phyloP scores from a whole-genome alignment of 148 eudicot genomes.

The Salicornia ramosissima region DNA sequence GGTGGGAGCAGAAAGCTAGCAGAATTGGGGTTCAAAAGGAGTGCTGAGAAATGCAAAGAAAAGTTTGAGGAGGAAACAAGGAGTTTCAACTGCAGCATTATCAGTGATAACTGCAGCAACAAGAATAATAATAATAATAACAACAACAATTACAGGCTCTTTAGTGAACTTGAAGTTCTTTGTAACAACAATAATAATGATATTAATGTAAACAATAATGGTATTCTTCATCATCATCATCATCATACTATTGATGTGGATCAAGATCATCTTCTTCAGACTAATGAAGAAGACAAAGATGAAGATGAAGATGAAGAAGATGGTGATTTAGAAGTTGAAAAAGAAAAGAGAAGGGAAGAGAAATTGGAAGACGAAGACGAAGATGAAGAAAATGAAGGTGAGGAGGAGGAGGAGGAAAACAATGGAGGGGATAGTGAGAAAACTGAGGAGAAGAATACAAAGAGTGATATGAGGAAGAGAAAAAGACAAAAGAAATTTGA shows the following conservation, averaged over 20 bases:
- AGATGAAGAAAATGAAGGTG: constrained; percentile 19
- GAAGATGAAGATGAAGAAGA: background rate
- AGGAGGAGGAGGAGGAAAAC: constrained; percentile 3
- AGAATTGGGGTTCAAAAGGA: constrained; percentile 71
- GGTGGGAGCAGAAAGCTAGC: constrained; percentile 65
- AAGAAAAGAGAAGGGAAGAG: background rate
- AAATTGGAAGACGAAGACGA: background rate
- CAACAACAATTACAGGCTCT: constrained; percentile 50
- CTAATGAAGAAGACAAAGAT: constrained; percentile 3
- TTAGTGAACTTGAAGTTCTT: constrained; percentile 66
- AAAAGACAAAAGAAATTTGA: constrained; percentile 59
- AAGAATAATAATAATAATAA: constrained; percentile 4
- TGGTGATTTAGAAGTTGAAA: background rate
- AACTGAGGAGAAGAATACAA: constrained; percentile 27
- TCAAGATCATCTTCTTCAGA: background rate
- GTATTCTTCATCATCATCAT: constrained; percentile 6
- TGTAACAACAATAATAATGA: constrained; percentile 26
- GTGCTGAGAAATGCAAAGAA: constrained; percentile 70
- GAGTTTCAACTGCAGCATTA: constrained; percentile 36
- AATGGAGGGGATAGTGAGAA: constrained; percentile 24
- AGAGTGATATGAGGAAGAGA: constrained; percentile 28
- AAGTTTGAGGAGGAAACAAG: constrained; percentile 80
- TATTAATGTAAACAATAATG: constrained; percentile 15
- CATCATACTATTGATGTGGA: background rate
- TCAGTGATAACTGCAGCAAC: constrained; percentile 15